Conservation (phyloP, 2,329 filamentous ascomycete genomes). For the Fusarium clavum region DNA sequence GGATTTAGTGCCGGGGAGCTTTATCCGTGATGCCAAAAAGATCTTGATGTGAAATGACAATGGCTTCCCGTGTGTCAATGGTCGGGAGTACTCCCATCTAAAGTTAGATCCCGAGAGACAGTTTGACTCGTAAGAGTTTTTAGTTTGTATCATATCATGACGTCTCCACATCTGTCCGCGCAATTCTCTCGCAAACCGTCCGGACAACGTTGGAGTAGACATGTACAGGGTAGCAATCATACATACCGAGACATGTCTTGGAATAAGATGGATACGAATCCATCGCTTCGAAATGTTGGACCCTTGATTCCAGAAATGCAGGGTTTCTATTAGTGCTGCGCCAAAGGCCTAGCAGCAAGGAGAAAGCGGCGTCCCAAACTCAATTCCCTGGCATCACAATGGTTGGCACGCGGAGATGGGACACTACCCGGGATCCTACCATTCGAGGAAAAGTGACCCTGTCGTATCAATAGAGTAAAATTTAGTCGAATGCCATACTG, state of each 20-base stretch:
- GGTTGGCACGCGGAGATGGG: background rate
- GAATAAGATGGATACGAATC: too few relatives aligned
- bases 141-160: background rate
- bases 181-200: background rate
- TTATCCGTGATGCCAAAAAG: background rate
- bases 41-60: background rate
- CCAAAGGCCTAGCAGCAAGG: background rate
- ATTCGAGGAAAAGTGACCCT: background rate
- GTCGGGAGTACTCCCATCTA: background rate
- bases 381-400: background rate
- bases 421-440: background rate
- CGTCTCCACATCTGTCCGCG: background rate
- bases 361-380: background rate
- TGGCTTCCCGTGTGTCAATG: background rate
- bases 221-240: background rate
- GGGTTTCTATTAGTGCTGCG: background rate
- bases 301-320: background rate
- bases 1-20: background rate
- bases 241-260: background rate
- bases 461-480: background rate
- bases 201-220: too few relatives aligned
- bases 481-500: rapidly evolving
- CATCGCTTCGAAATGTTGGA: background rate
- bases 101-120: background rate
- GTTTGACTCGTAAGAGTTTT: background rate